These are phyloP conservation scores for Pestalotiopsis sp. DNA, from an alignment of 2,329 filamentous ascomycete species.

Conservation along the genomic window DNA sequence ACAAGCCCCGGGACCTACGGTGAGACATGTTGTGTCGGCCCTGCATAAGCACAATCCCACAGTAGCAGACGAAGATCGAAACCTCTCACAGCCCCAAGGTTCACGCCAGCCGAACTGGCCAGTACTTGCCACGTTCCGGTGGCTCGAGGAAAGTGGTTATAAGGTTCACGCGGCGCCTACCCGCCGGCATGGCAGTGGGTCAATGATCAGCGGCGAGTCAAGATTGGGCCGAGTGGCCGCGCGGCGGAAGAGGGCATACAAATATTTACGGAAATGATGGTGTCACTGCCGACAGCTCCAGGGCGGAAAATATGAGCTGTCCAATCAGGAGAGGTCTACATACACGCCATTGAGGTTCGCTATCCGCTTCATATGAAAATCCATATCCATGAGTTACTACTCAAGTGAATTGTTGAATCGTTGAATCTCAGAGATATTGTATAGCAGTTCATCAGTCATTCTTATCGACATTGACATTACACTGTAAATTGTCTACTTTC, in stretches of 20 bases:
- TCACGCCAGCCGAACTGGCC: background rate
- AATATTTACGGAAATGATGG: background rate
- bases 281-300: background rate
- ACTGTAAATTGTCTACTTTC: background rate
- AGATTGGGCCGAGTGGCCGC: background rate
- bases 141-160: background rate
- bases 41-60: too few relatives aligned
- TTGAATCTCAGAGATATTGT: background rate
- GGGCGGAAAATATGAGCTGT: background rate
- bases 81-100: background rate
- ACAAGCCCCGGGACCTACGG: too few relatives aligned
- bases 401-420: background rate
- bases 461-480: background rate
- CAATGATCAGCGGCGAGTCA: background rate
- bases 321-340: background rate
- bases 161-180: background rate
- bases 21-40: too few relatives aligned
- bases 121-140: background rate
- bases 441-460: background rate
- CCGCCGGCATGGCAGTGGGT: background rate
- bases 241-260: background rate
- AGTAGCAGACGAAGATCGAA: too few relatives aligned
- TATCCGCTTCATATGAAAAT: constrained; percentile 1
- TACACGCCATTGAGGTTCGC: background rate
- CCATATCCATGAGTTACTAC: background rate